Base-by-base conservation (phyloP, 306 rosid species). In the Macrotyloma uniflorum region DNA sequence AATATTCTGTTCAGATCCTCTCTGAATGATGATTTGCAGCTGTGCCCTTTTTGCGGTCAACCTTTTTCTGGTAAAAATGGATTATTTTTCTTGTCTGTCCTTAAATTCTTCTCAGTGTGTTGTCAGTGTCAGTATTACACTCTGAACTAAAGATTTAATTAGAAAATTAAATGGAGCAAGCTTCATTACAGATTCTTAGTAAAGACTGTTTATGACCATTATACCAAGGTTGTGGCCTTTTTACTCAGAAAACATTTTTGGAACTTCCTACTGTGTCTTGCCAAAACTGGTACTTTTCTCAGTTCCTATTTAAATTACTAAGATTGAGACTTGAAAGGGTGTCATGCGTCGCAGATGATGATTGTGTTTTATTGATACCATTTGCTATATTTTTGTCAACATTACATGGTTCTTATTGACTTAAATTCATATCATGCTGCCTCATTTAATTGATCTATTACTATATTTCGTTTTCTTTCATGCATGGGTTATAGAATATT, bases 11-110 rank as follows among this genome's bases (percentile, higher is more conserved):
- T 83, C 90, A 95, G 99, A 63, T 95, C 98, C 30, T 47, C 96
- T 81, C 83, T 95, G 67, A 91, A 87, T 32, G 84, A 93, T 62
- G 99, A 87, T 40, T 71, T 91, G 85, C 99, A 93, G 86, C 80
- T 87, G 54, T 95, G 99, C 86, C 99, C 99, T 4, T 95, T 82
- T 79, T 93, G 99, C 42, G 91, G 87, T 66, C 97, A 95, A 69
- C 99, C 99, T 72, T 95, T 91, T 85, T 89, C 98, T 36, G 97
- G 99, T 91, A 86, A 78, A 72, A 24, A 33, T 43, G 42, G 15
- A 58, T 62, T 15, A 33, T 49, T 70, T 23, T 67, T 54, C 61
- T 36, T 46, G 46, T 74, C 51, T 32, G 46, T 54, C 30, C 47
- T 7, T 15, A 18, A 14, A 18, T 67, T 74, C 13, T 63, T 67